Base-by-base conservation (phyloP, 169 alveolate species). In the Plasmodium vinckei region DNA sequence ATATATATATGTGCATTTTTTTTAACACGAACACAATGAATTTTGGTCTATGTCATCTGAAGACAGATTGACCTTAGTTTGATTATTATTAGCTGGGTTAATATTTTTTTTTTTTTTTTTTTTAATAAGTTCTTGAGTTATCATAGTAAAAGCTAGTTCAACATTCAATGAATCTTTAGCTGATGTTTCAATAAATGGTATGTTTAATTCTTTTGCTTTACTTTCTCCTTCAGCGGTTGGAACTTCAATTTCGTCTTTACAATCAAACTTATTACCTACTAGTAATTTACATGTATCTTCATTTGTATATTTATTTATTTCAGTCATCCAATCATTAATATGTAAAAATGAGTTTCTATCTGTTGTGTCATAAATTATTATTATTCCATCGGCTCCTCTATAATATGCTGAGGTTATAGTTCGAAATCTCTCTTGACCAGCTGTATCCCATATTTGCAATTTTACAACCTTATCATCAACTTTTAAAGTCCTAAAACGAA, bases 381-480 rank as follows among this genome's bases (percentile, higher is more conserved):
- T 97, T 7, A 98, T 97, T 42, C 99, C 99, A 73, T 97, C 99
- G 4, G 99, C 99, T 49, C 99, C 99, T 79, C 99, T 95, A 93
- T 98, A 98, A 94, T 98, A 98, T 46, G 99, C 97, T 57, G 97
- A 95, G 1, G 99, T 98, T 23, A 98, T 97, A 59, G 99, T 97
- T 42, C 99, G 71, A 75, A 98, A 98, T 33, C 99, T 92, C 90
- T 98, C 99, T 91, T 98, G 98, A 21, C 99, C 99, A 1, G 99
- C 99, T 12, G 99, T 98, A 84, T 98, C 99, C 99, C 99, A 97
- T 93, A 98, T 97, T 94, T 98, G 98, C 63, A 98, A 93, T 69
- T 97, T 98, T 51, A 97, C 97, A 39, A 95, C 89, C 61, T 95
- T 96, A 0, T 96, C 98, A 60, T 95, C 98, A 53, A 97, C 97